Evolutionary conservation across 306 rosid species (phyloP).

Genomic region (Inga leiocalycina): DNA sequence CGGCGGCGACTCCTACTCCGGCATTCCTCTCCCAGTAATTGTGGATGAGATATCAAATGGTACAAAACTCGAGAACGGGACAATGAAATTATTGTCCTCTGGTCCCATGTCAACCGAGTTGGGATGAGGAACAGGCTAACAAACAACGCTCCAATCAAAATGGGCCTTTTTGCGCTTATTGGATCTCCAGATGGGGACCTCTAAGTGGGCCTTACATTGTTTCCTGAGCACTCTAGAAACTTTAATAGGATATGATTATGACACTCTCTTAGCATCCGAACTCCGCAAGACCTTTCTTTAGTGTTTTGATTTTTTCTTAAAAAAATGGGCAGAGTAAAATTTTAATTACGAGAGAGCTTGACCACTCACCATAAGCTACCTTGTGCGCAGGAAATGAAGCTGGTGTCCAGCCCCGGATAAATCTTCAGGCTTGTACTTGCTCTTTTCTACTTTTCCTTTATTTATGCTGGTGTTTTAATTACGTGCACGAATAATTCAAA

Average conservation of each 20-base stretch:
- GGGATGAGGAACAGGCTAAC: too few relatives aligned
- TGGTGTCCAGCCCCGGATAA: slow-evolving; percentile 52
- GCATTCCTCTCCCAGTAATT: slow-evolving; percentile 58
- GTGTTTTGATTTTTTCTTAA: too few relatives aligned
- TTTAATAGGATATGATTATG: too few relatives aligned
- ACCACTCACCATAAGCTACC: neutral
- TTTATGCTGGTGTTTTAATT: neutral
- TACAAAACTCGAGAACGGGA: slow-evolving; percentile 7
- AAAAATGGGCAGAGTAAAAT: neutral
- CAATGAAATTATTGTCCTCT: neutral
- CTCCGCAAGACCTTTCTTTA: neutral
- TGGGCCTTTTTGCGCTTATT: too few relatives aligned
- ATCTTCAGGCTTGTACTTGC: slow-evolving; percentile 52
- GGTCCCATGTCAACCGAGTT: too few relatives aligned
- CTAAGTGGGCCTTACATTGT: too few relatives aligned
- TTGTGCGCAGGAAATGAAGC: slow-evolving; percentile 54
- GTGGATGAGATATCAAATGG: slow-evolving; percentile 60
- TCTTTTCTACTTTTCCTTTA: neutral
- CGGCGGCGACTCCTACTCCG: slow-evolving; percentile 79
- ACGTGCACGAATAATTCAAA: neutral
- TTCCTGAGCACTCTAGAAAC: too few relatives aligned
- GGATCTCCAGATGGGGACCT: too few relatives aligned
- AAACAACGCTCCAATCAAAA: neutral
- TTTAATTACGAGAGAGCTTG: neutral
- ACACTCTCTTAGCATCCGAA: too few relatives aligned